phyloP scores from a whole-genome alignment of 352 stramenopile genomes.

The Phytophthora palmivora region DNA sequence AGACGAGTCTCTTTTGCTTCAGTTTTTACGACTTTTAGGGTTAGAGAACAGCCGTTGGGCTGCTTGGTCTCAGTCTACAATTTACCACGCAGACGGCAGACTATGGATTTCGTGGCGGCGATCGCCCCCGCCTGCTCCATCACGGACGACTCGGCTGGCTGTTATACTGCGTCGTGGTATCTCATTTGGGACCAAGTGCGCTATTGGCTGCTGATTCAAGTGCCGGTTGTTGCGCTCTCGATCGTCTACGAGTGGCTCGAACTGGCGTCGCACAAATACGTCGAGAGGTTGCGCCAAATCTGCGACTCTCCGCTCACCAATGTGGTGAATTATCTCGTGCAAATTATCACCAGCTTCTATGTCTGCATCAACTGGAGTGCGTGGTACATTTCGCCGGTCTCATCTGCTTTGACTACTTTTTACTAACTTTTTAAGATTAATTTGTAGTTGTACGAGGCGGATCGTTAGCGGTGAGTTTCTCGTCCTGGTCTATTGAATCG shows the following conservation, averaged over 20 bases:
- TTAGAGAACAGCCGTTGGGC: slow-evolving; percentile 24
- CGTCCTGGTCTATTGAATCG: slow-evolving; percentile 85
- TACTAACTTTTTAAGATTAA: slow-evolving; percentile 9
- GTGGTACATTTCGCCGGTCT: slow-evolving; percentile 29
- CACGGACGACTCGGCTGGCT: slow-evolving; percentile 55
- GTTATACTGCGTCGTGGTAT: slow-evolving; percentile 86
- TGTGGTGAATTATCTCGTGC: slow-evolving; percentile 75
- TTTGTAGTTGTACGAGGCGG: slow-evolving; percentile 73
- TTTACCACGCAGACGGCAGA: slow-evolving; percentile 8
- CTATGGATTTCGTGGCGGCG: slow-evolving; percentile 26
- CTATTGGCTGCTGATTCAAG: slow-evolving; percentile 81
- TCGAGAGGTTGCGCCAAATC: slow-evolving; percentile 72
- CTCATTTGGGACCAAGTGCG: slow-evolving; percentile 84
- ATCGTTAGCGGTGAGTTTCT: slow-evolving; percentile 72
- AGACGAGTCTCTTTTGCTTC: slow-evolving; percentile 1
- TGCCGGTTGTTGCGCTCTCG: slow-evolving; percentile 69
- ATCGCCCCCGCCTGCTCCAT: slow-evolving; percentile 57
- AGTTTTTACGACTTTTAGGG: slow-evolving; percentile 1
- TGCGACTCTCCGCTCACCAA: slow-evolving; percentile 78
- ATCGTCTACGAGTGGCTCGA: slow-evolving; percentile 89
- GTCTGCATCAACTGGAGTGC: slow-evolving; percentile 87
- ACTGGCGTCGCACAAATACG: slow-evolving; percentile 57
- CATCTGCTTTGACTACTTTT: slow-evolving; percentile 17
- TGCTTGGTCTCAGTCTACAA: slow-evolving; percentile 8
- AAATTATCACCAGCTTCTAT: slow-evolving; percentile 82